Conservation (phyloP, 768 basidiomycete genomes). For the Lentinus tigrinus region DNA sequence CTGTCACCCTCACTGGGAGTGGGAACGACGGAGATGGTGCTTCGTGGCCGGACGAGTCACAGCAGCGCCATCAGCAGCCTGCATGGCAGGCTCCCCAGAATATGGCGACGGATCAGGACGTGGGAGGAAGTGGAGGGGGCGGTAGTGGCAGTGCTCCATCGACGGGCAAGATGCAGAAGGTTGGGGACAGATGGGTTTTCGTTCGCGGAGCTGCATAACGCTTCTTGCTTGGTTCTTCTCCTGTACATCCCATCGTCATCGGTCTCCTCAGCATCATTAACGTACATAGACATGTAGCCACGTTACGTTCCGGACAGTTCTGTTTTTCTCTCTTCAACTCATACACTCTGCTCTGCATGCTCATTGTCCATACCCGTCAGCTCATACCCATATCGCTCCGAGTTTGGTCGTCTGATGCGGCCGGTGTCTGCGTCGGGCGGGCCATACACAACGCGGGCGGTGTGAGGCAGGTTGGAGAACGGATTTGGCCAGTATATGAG, state of each 20-base stretch:
- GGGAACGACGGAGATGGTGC: conserved; percentile 21
- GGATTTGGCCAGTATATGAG: conserved; percentile 68
- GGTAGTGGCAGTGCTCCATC: neutral
- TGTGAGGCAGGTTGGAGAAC: conserved; percentile 35
- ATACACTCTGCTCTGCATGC: conserved; percentile 22
- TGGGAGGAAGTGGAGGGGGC: neutral
- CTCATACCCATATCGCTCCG: conserved; percentile 42
- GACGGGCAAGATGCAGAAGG: conserved; percentile 55
- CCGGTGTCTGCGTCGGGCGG: conserved; percentile 22
- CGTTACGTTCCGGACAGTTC: conserved; percentile 1
- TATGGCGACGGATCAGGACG: neutral
- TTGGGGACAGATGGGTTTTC: conserved; percentile 75
- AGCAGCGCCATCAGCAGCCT: neutral
- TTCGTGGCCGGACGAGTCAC: conserved; percentile 13
- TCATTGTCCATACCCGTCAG: conserved; percentile 32
- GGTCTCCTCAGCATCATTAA: neutral
- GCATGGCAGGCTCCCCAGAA: neutral
- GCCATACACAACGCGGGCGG: conserved; percentile 45
- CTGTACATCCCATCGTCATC: neutral
- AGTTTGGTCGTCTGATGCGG: conserved; percentile 14
- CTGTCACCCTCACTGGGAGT: conserved; percentile 56
- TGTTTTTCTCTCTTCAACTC: conserved; percentile 1
- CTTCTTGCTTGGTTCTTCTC: neutral
- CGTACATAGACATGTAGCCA: neutral
- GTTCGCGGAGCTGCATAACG: conserved; percentile 37